Evolutionary conservation across 768 basidiomycete species (phyloP), one percentile per base, ranked within the genome.

Genomic region (Serendipita sp.): DNA sequence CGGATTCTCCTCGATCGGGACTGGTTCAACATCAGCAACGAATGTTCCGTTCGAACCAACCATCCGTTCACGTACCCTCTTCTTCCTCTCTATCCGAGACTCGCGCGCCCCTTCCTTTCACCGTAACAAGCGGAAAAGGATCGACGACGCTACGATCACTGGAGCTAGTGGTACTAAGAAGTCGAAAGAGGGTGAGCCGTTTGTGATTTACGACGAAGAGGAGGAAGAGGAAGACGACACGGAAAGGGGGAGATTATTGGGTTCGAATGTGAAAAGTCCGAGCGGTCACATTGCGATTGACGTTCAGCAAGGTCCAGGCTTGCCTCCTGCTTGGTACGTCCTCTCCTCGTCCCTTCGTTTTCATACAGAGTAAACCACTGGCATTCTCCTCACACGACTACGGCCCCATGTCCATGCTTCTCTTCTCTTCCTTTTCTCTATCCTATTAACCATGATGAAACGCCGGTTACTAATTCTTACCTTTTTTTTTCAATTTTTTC

Each of bases 1-100:
- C 37, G 16, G 16, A 37, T 60, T 35, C 44, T 35, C 53, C n/a
- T 41, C 41, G 41, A 13, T 41, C 41, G 13, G 7, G 13, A 7
- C 41, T 13, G 13, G 7, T 5, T 41, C 56, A 60, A 35, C 30
- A 60, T 34, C 56, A 34, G 28, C 56, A 10, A 5, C 30, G 16
- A 28, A 24, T n/a, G 24, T 35, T 44, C 45, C 53, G 16, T 53
- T 34, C 28, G 66, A 69, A 45, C 68, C 68, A 18, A 44, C 63
- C n/a, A 92, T 88, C 41, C 86, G 95, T 69, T 92, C 90, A 1
- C 76, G 95, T 54, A 97, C 95, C 2, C 82, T 91, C 64, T 83
- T 97, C 70, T 98, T 97, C 75, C 86, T 94, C 66, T 95, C 93
- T 3, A 92, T 89, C 75, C 82, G 95, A 66, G 89, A 94, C 76